Conservation (phyloP, 140 eudicot species). For the Anethum foeniculum region DNA sequence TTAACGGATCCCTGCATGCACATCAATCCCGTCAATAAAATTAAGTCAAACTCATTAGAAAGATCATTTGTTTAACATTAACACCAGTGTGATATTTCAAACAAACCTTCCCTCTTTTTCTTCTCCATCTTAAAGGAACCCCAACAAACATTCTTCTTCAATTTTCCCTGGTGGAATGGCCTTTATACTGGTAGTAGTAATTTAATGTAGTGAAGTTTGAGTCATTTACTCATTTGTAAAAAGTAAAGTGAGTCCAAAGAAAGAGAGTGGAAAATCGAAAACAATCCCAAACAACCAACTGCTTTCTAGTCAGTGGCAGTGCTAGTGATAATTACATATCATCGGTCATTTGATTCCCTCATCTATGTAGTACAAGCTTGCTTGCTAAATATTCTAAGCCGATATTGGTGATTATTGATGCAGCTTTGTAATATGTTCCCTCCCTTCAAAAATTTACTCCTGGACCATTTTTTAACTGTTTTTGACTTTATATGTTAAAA, state of each 20-base stretch:
- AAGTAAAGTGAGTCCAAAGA: not conserved
- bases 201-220: not conserved
- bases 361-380: not conserved
- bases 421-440: too few species aligned
- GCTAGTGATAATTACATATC: not conserved
- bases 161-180: not conserved
- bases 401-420: too few species aligned
- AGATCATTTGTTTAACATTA: too few species aligned
- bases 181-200: not conserved
- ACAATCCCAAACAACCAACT: not conserved
- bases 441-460: too few species aligned
- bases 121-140: not conserved
- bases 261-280: not conserved
- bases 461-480: too few species aligned
- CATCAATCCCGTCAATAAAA: too few species aligned
- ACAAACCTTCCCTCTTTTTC: not conserved
- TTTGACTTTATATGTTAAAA: too few species aligned
- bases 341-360: not conserved
- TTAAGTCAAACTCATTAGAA: too few species aligned
- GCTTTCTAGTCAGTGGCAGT: conserved; percentile 5
- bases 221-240: not conserved
- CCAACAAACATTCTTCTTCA: not conserved
- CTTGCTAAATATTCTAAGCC: too few species aligned
- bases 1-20: too few species aligned
- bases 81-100: not conserved